Evolutionary conservation across 2,329 filamentous ascomycete genomes (phyloP), one percentile per base, ranked within the genome.

Genomic region (Cladobotryum mycophilum): DNA sequence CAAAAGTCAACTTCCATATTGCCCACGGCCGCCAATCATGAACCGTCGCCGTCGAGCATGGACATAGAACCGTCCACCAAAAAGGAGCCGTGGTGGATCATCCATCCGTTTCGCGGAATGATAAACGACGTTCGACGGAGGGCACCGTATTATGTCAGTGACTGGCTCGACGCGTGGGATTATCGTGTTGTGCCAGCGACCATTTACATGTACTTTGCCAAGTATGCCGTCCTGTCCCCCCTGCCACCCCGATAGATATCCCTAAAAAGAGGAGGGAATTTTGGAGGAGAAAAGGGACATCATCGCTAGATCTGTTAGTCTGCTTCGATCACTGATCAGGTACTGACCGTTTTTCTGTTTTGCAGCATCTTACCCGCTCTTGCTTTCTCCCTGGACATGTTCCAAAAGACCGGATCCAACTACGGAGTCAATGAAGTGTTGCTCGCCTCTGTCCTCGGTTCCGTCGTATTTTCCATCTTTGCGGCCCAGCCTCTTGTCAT

Each of bases 151-250:
- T 95, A 93, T 64, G 74, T 72, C 69, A 91, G 85, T 67, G 89
- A 95, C 67, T 95, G 87, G 87, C 74, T 66, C 15, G 89, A 95
- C 72, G 89, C 89, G 1, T 93, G 88, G 88, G 87, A 95, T 64
- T 95, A 95, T 71, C 81, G 89, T 48, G 88, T 95, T 40, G 79
- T 95, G 37, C 89, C 89, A 1, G 88, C 88, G 14, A 95, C 89
- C 9, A 74, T 95, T 30, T 95, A 95, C 70, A 95, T 95, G 88
- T 95, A 93, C 72, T 95, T 95, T 77, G 89, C 89, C 56, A 95
- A 95, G 88, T 92, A 76, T 55, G 75, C 58, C 17, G 45, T 18
- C 18, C 2, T 17, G 9, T 17, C 9, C 5, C 49, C 25, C 41
- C 34, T 17, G 40, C 6, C 13, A 30, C 6, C 25, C 25, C 25